These are phyloP conservation scores for Rubia tinctorum DNA, from an alignment of 305 asterid genomes.

Conservation along the genomic window DNA sequence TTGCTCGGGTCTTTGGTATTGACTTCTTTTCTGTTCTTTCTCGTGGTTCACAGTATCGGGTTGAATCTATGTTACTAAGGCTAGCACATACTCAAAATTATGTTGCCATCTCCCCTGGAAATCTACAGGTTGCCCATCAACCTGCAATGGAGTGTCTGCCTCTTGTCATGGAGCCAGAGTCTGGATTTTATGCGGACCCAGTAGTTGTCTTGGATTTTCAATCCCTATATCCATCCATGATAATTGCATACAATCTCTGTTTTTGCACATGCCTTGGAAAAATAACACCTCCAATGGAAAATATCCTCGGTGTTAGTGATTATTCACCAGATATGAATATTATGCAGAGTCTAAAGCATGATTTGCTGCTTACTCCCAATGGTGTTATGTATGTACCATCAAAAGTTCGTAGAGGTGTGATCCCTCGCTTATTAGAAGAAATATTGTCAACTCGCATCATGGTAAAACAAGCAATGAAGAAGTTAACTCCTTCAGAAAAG, in stretches of 20 bases:
- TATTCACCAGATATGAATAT: slow-evolving; percentile 58
- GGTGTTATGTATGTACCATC: slow-evolving; percentile 89
- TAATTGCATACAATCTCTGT: slow-evolving; percentile 93
- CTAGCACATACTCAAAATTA: slow-evolving; percentile 94
- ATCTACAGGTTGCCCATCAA: slow-evolving; percentile 86
- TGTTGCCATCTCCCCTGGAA: slow-evolving; percentile 96
- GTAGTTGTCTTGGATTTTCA: slow-evolving; percentile 95
- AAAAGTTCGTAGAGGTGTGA: slow-evolving; percentile 69
- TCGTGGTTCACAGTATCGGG: slow-evolving; percentile 98
- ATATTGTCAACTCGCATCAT: slow-evolving; percentile 88
- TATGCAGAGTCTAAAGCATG: slow-evolving; percentile 45
- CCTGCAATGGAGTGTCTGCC: slow-evolving; percentile 99
- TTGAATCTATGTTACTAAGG: slow-evolving; percentile 93
- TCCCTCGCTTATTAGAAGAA: slow-evolving; percentile 93
- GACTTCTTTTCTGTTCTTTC: slow-evolving; percentile 97
- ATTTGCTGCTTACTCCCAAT: slow-evolving; percentile 79
- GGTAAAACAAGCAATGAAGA: slow-evolving; percentile 98
- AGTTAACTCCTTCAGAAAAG: slow-evolving; percentile 61
- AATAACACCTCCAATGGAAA: slow-evolving; percentile 43
- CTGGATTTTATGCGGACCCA: slow-evolving; percentile 90
- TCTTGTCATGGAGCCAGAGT: slow-evolving; percentile 99
- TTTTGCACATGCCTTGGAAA: slow-evolving; percentile 95
- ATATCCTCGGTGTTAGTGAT: slow-evolving; percentile 80
- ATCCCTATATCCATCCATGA: slow-evolving; percentile 98
- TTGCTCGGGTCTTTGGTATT: slow-evolving; percentile 96